These are phyloP conservation scores for Thelephora aurantiotincta DNA, from an alignment of 768 basidiomycete species.

Conservation along the genomic window DNA sequence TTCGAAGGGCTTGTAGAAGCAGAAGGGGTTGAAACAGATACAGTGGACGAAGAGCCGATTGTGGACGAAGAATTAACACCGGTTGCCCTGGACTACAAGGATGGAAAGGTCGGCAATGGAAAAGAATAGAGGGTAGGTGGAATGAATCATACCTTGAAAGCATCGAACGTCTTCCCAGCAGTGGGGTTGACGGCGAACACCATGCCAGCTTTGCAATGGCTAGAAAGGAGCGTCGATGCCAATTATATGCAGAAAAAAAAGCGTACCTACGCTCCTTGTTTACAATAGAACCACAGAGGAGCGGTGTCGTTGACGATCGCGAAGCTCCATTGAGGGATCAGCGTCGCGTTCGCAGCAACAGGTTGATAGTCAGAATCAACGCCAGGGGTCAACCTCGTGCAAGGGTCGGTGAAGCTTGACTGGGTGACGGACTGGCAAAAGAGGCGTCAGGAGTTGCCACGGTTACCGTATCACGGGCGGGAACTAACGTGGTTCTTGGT, in stretches of 20 bases:
- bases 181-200: conserved; percentile 47
- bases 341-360: conserved; percentile 18
- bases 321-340: conserved; percentile 30
- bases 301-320: conserved; percentile 28
- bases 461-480: not conserved
- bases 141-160: conserved; percentile 22
- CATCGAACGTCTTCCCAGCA: conserved; percentile 28
- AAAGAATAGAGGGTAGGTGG: too few relatives aligned
- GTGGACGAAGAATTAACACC: too few relatives aligned
- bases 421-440: conserved; percentile 39
- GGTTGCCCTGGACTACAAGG: too few relatives aligned
- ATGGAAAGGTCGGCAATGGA: too few relatives aligned
- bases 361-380: conserved; percentile 38
- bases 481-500: not conserved
- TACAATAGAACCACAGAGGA: conserved; percentile 53
- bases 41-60: too few relatives aligned
- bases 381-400: conserved; percentile 24
- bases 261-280: conserved; percentile 24
- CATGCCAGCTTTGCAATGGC: conserved; percentile 42
- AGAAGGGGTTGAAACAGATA: too few relatives aligned
- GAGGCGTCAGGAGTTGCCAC: conserved; percentile 4
- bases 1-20: not conserved
- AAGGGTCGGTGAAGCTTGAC: conserved; percentile 44
- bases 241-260: conserved; percentile 2
- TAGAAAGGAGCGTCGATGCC: conserved; percentile 10